Evolutionary conservation across 768 basidiomycete species (phyloP).

Genomic region (Boletus fagicola): DNA sequence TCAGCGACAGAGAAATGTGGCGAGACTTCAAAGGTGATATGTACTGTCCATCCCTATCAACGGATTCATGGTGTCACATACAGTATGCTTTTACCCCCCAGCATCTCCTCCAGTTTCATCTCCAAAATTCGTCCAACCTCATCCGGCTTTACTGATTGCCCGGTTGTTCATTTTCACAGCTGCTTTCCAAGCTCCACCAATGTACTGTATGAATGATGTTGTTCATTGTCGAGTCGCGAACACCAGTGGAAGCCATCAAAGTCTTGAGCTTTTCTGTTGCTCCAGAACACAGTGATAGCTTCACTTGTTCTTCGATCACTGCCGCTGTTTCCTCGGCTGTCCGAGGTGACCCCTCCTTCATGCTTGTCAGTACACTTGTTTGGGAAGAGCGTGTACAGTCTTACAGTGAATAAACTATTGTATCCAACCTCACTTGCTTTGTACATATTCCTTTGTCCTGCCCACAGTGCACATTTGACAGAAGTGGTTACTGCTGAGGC

Average conservation of each 20-base stretch:
- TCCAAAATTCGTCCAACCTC: not conserved
- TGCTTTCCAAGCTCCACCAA: constrained; percentile 6
- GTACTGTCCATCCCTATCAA: not conserved
- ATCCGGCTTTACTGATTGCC: not conserved
- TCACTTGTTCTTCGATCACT: not conserved
- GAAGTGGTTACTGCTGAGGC: constrained; percentile 39
- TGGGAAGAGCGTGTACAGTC: too few relatives aligned
- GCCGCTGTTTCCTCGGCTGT: not conserved
- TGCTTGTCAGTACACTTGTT: too few relatives aligned
- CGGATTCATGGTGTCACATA: not conserved
- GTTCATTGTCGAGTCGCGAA: not conserved
- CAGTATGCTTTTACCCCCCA: not conserved
- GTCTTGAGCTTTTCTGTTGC: too few relatives aligned
- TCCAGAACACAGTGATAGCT: not conserved
- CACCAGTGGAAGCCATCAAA: not conserved
- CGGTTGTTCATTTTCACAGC: not conserved
- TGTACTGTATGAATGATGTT: not conserved
- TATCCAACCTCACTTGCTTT: constrained; percentile 39
- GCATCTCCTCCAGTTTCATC: not conserved
- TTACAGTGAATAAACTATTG: not conserved
- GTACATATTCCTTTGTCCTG: constrained; percentile 32
- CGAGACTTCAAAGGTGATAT: too few relatives aligned
- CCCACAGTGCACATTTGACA: constrained; percentile 43
- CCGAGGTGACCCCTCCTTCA: too few relatives aligned
- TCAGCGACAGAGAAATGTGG: too few relatives aligned